Conservation (phyloP, 2,329 filamentous ascomycete genomes). For the Ambrosiella cleistominuta region DNA sequence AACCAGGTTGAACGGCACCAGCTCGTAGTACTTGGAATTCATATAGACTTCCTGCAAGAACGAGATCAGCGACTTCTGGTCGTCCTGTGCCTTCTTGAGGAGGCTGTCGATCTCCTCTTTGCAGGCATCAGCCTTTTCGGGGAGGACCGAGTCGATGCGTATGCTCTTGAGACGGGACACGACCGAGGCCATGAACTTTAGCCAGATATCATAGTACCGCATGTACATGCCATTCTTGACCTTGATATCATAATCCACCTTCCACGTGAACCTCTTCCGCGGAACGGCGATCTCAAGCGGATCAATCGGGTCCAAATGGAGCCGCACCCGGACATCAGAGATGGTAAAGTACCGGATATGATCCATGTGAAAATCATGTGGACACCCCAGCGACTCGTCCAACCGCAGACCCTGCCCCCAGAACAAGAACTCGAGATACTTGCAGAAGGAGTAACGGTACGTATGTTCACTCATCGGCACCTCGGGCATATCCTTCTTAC, state of each 20-base stretch:
- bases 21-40: slow-evolving; percentile 87
- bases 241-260: slow-evolving; percentile 81
- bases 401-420: slow-evolving; percentile 75
- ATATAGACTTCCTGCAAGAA: slow-evolving; percentile 83
- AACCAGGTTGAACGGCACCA: slow-evolving; percentile 80
- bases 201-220: slow-evolving; percentile 65
- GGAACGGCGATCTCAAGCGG: slow-evolving; percentile 90
- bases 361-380: slow-evolving; percentile 82
- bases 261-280: slow-evolving; percentile 82
- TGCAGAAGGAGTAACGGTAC: slow-evolving; percentile 97
- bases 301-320: slow-evolving; percentile 86
- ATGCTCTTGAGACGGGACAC: slow-evolving; percentile 71
- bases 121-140: slow-evolving; percentile 71
- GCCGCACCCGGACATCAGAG: slow-evolving; percentile 65
- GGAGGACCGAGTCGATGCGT: slow-evolving; percentile 74
- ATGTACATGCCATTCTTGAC: slow-evolving; percentile 85
- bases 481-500: slow-evolving; percentile 75
- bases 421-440: slow-evolving; percentile 93
- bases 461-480: slow-evolving; percentile 84
- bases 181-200: slow-evolving; percentile 75
- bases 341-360: slow-evolving; percentile 87
- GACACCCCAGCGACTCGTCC: slow-evolving; percentile 52
- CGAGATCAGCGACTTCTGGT: slow-evolving; percentile 54
- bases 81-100: slow-evolving; percentile 63
- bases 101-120: slow-evolving; percentile 64